Percentiles rank a stretch among this genome's conserved stretches.
Conservation (phyloP, 2,329 filamentous ascomycete species). For the Colletotrichum chrysophilum region DNA sequence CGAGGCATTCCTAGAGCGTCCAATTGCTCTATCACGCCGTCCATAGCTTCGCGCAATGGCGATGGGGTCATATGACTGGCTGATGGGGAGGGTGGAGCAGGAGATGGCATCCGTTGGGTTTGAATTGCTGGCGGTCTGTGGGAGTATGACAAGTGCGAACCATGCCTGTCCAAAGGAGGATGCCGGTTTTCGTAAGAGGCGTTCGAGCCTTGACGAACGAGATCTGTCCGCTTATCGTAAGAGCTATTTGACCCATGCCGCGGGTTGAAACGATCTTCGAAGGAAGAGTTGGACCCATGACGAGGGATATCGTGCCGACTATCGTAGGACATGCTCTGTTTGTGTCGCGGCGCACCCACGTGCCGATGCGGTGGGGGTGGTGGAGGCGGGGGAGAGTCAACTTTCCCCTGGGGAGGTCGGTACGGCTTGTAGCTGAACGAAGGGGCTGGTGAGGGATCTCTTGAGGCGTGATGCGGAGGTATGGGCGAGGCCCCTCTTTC, state of each 20-base stretch:
- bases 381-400: conserved; percentile 75
- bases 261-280: conserved; percentile 37
- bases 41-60: conserved; percentile 92
- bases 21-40: conserved; percentile 95
- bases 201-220: conserved; percentile 33
- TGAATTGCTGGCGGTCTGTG: conserved; percentile 46
- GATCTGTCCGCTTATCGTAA: conserved; percentile 40
- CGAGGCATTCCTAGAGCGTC: conserved; percentile 79
- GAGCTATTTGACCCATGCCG: conserved; percentile 45
- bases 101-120: conserved; percentile 65
- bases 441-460: conserved; percentile 44
- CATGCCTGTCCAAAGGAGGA: conserved; percentile 37
- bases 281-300: conserved; percentile 43
- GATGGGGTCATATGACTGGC: conserved; percentile 81
- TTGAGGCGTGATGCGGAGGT: conserved; percentile 32
- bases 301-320: conserved; percentile 32
- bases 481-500: conserved; percentile 34
- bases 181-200: conserved; percentile 33
- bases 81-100: conserved; percentile 71
- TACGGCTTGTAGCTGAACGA: conserved; percentile 35
- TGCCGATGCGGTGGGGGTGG: conserved; percentile 86
- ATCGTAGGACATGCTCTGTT: conserved; percentile 36
- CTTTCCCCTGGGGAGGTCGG: conserved; percentile 35
- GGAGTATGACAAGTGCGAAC: conserved; percentile 41
- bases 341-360: conserved; percentile 38